A percentile compares a stretch with the other conserved stretches of the same genome.
Evolutionary conservation across 805 yeast species (phyloP).

Genomic region (Pichia occidentalis): DNA sequence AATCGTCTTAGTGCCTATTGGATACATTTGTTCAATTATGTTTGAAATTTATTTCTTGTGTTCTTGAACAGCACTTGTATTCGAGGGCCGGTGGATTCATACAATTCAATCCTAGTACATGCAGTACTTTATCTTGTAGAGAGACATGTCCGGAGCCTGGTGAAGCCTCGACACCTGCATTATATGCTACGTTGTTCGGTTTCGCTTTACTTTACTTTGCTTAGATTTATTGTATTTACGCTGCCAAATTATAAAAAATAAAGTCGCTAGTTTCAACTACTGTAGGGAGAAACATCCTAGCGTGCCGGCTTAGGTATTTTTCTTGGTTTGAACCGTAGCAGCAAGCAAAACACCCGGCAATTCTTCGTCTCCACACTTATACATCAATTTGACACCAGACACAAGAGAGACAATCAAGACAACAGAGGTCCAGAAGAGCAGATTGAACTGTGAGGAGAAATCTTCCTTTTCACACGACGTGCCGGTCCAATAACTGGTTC

Average conservation of each 20-base stretch:
- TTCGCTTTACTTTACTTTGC: too few species aligned
- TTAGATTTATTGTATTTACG: too few species aligned
- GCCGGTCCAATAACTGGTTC: conserved; percentile 52
- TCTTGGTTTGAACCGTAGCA: conserved; percentile 42
- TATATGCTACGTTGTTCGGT: too few species aligned
- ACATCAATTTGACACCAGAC: conserved; percentile 47
- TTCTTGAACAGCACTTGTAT: conserved; percentile 3
- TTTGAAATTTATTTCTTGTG: too few species aligned
- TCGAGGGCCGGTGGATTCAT: conserved; percentile 66
- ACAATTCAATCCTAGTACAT: conserved; percentile 35
- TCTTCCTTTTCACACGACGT: conserved; percentile 61
- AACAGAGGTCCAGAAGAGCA: conserved; percentile 61
- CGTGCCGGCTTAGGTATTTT: conserved; percentile 25
- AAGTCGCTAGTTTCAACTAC: too few species aligned
- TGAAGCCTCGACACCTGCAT: too few species aligned
- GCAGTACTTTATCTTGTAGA: too few species aligned
- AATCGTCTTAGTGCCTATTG: conserved; percentile 69
- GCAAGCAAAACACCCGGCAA: conserved; percentile 66
- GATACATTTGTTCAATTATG: conserved; percentile 22
- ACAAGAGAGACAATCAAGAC: conserved; percentile 40
- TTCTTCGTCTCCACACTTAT: conserved; percentile 49
- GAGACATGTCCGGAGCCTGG: too few species aligned
- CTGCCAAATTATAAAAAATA: too few species aligned
- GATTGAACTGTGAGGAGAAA: conserved; percentile 56
- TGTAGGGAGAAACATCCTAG: too few species aligned